Evolutionary conservation across 208 protist species (phyloP).

Genomic region (Wallacemonas sp.): DNA sequence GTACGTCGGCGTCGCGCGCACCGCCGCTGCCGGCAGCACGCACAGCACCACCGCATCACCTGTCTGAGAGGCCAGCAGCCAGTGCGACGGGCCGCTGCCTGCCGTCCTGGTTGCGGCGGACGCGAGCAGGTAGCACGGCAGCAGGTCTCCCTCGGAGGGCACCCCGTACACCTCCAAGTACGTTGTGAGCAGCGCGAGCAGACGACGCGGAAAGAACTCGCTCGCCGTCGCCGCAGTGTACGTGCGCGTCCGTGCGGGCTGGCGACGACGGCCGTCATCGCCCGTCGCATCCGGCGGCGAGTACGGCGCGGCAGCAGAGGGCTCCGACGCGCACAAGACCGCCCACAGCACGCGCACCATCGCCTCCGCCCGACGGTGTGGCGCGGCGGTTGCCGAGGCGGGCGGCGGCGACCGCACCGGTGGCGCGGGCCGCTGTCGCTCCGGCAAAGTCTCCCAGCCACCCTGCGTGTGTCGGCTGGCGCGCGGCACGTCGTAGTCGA

Average conservation of each 20-base stretch:
- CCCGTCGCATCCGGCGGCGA: no score
- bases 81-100: slow-evolving; percentile 2
- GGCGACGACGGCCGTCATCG: no score
- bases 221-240: slow-evolving; percentile 1
- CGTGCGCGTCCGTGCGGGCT: neutral
- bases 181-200: slow-evolving; percentile 4
- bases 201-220: slow-evolving; percentile 3
- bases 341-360: neutral
- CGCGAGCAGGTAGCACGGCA: slow-evolving; percentile 7
- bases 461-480: neutral
- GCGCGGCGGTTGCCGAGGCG: no score
- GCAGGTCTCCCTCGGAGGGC: neutral
- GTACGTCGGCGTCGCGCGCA: neutral
- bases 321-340: neutral
- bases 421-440: neutral
- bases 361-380: neutral
- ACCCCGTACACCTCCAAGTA: slow-evolving; percentile 16
- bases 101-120: neutral
- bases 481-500: slow-evolving; percentile 10
- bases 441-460: slow-evolving; percentile 6
- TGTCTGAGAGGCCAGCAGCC: neutral
- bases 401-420: neutral
- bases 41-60: neutral
- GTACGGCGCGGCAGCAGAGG: no score
- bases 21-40: slow-evolving; percentile 1